Percentiles rank a stretch among this genome's conserved stretches.
phyloP scores from a whole-genome alignment of 306 rosid species.

The Prunus fruticosa region DNA sequence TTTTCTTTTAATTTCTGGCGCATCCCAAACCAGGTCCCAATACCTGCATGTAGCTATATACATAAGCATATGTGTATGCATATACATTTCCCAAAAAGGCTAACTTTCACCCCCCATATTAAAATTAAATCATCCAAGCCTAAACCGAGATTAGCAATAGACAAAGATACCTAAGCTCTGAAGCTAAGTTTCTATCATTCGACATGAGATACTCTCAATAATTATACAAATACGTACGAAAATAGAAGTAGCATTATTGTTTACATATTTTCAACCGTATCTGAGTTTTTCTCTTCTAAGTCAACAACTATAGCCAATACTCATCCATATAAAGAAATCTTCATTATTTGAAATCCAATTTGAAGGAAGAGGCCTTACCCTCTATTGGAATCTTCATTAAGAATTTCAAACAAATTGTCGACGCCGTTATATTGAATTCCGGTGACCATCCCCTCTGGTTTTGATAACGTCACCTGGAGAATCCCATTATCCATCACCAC shows the following conservation, averaged over 20 bases:
- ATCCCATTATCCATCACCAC: slow-evolving; percentile 42
- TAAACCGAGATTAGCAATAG: too few relatives aligned
- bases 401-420: slow-evolving; percentile 40
- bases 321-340: background rate
- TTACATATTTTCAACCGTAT: too few relatives aligned
- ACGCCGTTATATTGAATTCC: slow-evolving; percentile 36
- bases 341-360: background rate
- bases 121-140: too few relatives aligned
- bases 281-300: too few relatives aligned
- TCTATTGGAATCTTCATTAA: slow-evolving; percentile 28
- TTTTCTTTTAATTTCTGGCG: slow-evolving; percentile 21
- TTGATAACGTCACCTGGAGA: slow-evolving; percentile 35
- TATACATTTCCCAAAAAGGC: too few relatives aligned
- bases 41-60: slow-evolving; percentile 9
- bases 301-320: background rate
- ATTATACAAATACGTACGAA: too few relatives aligned
- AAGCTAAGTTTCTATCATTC: too few relatives aligned
- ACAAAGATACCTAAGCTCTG: too few relatives aligned
- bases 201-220: too few relatives aligned
- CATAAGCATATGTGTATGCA: too few relatives aligned
- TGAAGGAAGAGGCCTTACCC: slow-evolving; percentile 23
- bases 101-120: too few relatives aligned
- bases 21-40: slow-evolving; percentile 38
- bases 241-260: too few relatives aligned
- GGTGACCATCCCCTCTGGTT: slow-evolving; percentile 41